Evolutionary conservation across 257 asterid genomes (phyloP).

Genomic region (Ligustrum vulgare): DNA sequence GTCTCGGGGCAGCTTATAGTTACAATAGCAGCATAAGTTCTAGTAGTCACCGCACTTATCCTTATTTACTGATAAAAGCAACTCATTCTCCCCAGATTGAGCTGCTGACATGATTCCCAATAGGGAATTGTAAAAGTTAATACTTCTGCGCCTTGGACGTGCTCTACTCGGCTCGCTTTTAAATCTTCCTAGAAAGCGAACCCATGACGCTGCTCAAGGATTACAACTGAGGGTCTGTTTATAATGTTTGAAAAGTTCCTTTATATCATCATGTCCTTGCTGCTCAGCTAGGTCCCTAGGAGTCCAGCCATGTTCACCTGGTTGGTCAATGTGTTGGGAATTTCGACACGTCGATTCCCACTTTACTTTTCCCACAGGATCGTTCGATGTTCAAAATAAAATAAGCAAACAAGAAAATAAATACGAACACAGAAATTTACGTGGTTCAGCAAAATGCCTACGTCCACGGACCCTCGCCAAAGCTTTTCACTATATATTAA

Average conservation of each 20-base stretch:
- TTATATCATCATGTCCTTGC: conserved; percentile 56
- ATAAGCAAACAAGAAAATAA: too few species aligned
- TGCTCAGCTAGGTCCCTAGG: conserved; percentile 47
- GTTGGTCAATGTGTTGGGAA: conserved; percentile 36
- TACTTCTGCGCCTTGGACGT: conserved; percentile 54
- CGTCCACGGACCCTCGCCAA: too few species aligned
- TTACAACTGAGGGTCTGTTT: conserved; percentile 11
- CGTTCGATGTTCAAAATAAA: too few species aligned
- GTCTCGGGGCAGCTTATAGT: conserved; percentile 70
- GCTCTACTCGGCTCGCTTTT: conserved; percentile 47
- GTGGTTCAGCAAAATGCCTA: too few species aligned
- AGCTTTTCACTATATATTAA: too few species aligned
- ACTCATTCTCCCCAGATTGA: conserved; percentile 42
- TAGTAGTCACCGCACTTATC: conserved; percentile 2
- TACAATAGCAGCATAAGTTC: conserved; percentile 46
- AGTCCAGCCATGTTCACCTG: conserved; percentile 46
- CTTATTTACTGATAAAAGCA: conserved; percentile 28
- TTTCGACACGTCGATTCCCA: too few species aligned
- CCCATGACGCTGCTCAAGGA: conserved; percentile 39
- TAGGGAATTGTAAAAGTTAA: conserved; percentile 63
- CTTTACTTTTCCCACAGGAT: too few species aligned
- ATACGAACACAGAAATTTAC: too few species aligned
- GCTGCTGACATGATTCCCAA: conserved; percentile 85
- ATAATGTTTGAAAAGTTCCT: conserved; percentile 32
- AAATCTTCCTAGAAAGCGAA: conserved; percentile 42